Evolutionary conservation across 257 asterid species (phyloP).

Genomic region (Jacaranda copaia): DNA sequence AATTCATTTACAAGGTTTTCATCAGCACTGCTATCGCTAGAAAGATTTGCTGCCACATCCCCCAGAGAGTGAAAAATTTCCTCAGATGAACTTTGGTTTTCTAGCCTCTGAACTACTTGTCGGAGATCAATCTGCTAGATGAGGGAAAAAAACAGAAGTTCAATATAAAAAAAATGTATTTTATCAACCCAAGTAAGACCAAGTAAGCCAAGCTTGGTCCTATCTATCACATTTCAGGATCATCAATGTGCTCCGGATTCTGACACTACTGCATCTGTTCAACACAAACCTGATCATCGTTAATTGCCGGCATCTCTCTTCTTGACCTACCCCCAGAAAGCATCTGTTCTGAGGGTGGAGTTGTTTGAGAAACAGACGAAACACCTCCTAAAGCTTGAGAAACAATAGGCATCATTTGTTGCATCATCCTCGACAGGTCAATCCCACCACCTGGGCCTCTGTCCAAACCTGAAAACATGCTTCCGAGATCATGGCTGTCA

Average conservation of each 20-base stretch:
- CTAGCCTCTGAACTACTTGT: slow-evolving; percentile 54
- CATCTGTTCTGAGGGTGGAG: slow-evolving; percentile 42
- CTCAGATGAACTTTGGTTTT: slow-evolving; percentile 47
- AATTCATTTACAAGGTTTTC: slow-evolving; percentile 49
- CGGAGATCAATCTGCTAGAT: slow-evolving; percentile 49
- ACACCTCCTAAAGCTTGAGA: slow-evolving; percentile 83
- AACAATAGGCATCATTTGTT: slow-evolving; percentile 98
- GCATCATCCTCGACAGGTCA: slow-evolving; percentile 90
- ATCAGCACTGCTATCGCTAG: slow-evolving; percentile 36
- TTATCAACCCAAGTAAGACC: too few species aligned
- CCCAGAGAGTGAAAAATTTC: slow-evolving; percentile 57
- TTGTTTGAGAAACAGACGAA: slow-evolving; percentile 51
- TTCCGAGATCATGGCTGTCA: slow-evolving; percentile 75
- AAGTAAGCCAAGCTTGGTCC: too few species aligned
- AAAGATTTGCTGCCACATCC: slow-evolving; percentile 47
- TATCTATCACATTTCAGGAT: too few species aligned
- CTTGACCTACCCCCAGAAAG: slow-evolving; percentile 39
- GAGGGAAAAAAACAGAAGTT: neutral
- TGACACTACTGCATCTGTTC: neutral
- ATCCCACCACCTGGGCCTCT: slow-evolving; percentile 76
- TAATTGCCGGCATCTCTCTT: slow-evolving; percentile 36
- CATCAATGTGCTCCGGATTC: too few species aligned
- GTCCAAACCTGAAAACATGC: slow-evolving; percentile 75
- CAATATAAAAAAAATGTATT: too few species aligned
- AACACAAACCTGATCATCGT: slow-evolving; percentile 66